Conservation (phyloP, 164 flowering plant genomes). For the Tetracentron sinense region DNA sequence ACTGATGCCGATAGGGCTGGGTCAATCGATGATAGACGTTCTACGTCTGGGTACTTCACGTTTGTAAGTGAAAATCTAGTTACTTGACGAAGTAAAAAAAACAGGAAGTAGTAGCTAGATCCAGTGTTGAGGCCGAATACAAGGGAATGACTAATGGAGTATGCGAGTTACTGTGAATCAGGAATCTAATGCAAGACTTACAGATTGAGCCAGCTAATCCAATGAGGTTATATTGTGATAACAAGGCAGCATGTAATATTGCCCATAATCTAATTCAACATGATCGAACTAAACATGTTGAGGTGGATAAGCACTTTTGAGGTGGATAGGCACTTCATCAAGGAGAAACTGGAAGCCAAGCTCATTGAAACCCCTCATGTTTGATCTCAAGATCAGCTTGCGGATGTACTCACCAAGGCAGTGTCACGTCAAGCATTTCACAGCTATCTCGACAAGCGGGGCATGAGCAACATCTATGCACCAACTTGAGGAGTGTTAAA, state of each 20-base stretch:
- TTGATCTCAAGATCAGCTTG: conserved; percentile 1
- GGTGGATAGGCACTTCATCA: conserved; percentile 16
- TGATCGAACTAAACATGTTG: conserved; percentile 17
- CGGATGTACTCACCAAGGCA: conserved; percentile 12
- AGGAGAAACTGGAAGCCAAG: conserved; percentile 7
- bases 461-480: conserved; percentile 5
- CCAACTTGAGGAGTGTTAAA: conserved; percentile 7
- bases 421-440: neutral
- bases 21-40: neutral
- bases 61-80: conserved; percentile 10
- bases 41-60: conserved; percentile 6
- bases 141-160: neutral
- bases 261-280: conserved; percentile 19
- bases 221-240: conserved; percentile 11
- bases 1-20: conserved; percentile 5
- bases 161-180: conserved; percentile 8
- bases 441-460: conserved; percentile 5
- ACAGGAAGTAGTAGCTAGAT: conserved; percentile 7
- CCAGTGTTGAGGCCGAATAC: conserved; percentile 11
- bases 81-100: conserved; percentile 14
- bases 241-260: conserved; percentile 12
- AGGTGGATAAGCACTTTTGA: conserved; percentile 19
- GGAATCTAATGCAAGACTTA: neutral
- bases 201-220: neutral
- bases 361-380: neutral